A percentile compares a stretch with the other conserved stretches of the same genome.
These are phyloP conservation scores for Clitopilus passeckerianus DNA, from an alignment of 768 basidiomycete species.

Conservation along the genomic window DNA sequence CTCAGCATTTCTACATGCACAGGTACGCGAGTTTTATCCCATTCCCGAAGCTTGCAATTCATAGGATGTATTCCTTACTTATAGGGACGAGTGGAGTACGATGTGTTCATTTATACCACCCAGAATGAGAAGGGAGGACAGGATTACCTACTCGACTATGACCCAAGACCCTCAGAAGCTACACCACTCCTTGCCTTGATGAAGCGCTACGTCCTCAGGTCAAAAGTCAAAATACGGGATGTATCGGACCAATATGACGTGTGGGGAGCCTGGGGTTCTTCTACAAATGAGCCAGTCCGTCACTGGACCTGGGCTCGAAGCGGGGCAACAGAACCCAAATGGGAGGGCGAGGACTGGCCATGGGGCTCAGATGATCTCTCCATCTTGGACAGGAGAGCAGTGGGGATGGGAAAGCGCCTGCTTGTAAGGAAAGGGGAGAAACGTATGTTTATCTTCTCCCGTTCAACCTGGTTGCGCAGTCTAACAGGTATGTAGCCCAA, in stretches of 20 bases:
- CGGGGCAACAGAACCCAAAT: conserved; percentile 74
- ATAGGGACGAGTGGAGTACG: conserved; percentile 87
- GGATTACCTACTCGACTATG: conserved; percentile 70
- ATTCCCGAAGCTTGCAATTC: background rate
- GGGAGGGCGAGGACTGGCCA: conserved; percentile 48
- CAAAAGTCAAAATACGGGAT: conserved; percentile 81
- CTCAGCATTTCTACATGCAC: conserved; percentile 74
- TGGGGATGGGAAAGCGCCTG: conserved; percentile 74
- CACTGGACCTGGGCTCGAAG: conserved; percentile 57
- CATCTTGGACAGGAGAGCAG: conserved; percentile 61
- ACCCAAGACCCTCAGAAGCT: conserved; percentile 55
- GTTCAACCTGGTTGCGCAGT: background rate
- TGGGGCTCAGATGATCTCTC: conserved; percentile 55
- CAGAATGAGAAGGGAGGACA: conserved; percentile 34
- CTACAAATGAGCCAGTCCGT: conserved; percentile 23
- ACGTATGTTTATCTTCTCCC: conserved; percentile 51
- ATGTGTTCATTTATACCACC: conserved; percentile 78
- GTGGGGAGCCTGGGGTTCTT: conserved; percentile 73
- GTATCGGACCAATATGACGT: conserved; percentile 75
- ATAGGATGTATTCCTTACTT: background rate
- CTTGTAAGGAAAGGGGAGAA: conserved; percentile 63
- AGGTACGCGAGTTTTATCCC: conserved; percentile 40
- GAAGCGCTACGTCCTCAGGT: conserved; percentile 81
- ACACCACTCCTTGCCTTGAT: conserved; percentile 63
- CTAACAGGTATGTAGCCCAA: conserved; percentile 31